Evolutionary conservation across 2,329 filamentous ascomycete genomes (phyloP), one percentile per base, ranked within the genome.

Genomic region (Nannizziopsis barbatae): DNA sequence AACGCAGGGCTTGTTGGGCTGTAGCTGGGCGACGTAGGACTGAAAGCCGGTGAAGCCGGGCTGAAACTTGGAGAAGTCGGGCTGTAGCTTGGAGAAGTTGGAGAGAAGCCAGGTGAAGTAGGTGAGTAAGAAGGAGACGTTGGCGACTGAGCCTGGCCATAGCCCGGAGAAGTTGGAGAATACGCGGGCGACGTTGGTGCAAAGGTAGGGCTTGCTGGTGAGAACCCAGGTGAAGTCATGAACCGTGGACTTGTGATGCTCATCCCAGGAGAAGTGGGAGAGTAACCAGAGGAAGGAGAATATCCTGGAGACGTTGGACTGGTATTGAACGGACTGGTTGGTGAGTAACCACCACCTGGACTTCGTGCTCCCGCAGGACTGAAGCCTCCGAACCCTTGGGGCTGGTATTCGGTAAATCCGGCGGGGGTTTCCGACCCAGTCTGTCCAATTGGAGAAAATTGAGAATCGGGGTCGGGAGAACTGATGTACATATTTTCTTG

Each of bases 301-400:
- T 61, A 84, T 74, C 50, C 80, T 73, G 56, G 84, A 69, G 84
- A 86, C 3, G 80, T 78, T 53, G 84, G 83, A 45, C 75, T 83
- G 52, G 75, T 76, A 61, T 81, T 81, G 74, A 88, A 89, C 1
- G 86, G 86, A 62, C 84, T 89, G 47, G 80, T 85, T 41, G 80
- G 79, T 31, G 80, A 75, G 56, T 76, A 78, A 65, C 71, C 67
- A 40, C 62, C 73, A 37, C 62, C 73, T 35, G 84, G 84, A 63
- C 83, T 87, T 56, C 79, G 74, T 52, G 76, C 75, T 32, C 73
- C 73, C 61, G 81, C 85, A 1, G 86, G 83, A 62, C 84, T 88
- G 67, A 80, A 74, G 9, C 74, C 73, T 56, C 76, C 74, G 59
- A 85, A 86, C 41, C 81, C 81, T 40, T 73, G 71, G 30, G 82